Conservation (phyloP, 192 early-diverging fungal genomes). For the Podila horticola region DNA sequence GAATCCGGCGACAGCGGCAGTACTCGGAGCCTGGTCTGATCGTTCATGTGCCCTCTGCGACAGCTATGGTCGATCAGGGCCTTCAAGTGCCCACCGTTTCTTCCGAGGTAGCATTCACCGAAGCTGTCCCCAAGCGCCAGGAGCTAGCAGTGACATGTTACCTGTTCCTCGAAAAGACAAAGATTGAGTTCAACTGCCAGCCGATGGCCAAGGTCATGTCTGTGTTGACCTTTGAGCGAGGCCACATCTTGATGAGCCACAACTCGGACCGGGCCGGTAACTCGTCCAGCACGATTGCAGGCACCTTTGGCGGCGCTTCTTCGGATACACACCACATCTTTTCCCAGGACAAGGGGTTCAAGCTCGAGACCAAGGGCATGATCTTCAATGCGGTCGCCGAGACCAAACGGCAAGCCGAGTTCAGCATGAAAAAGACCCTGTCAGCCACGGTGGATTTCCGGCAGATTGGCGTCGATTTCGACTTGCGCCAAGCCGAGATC, state of each 20-base stretch:
- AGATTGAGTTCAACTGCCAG: conserved; percentile 76
- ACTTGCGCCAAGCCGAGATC: conserved; percentile 80
- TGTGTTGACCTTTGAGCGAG: conserved; percentile 73
- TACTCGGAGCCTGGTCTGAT: conserved; percentile 24
- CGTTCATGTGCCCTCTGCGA: neutral
- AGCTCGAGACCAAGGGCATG: conserved; percentile 68
- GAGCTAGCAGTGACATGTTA: conserved; percentile 60
- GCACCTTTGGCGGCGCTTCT: conserved; percentile 65
- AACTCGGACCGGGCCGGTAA: conserved; percentile 48
- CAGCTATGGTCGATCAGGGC: conserved; percentile 12
- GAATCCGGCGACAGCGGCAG: conserved; percentile 53
- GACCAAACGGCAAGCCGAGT: conserved; percentile 54
- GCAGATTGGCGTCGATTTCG: conserved; percentile 62
- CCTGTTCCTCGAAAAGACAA: conserved; percentile 71
- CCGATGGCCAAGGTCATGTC: conserved; percentile 79
- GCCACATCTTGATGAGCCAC: conserved; percentile 68
- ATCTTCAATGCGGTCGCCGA: conserved; percentile 69
- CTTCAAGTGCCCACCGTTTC: conserved; percentile 1
- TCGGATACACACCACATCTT: conserved; percentile 75
- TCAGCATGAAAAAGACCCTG: conserved; percentile 58
- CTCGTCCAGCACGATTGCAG: conserved; percentile 64
- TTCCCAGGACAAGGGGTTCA: conserved; percentile 74
- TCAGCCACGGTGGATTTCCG: conserved; percentile 69
- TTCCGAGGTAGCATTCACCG: neutral
- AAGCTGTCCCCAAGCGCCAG: conserved; percentile 36